Evolutionary conservation across 495 filamentous ascomycete genomes (phyloP), one percentile per base, ranked within the genome.

Genomic region (Echria macrotheca): DNA sequence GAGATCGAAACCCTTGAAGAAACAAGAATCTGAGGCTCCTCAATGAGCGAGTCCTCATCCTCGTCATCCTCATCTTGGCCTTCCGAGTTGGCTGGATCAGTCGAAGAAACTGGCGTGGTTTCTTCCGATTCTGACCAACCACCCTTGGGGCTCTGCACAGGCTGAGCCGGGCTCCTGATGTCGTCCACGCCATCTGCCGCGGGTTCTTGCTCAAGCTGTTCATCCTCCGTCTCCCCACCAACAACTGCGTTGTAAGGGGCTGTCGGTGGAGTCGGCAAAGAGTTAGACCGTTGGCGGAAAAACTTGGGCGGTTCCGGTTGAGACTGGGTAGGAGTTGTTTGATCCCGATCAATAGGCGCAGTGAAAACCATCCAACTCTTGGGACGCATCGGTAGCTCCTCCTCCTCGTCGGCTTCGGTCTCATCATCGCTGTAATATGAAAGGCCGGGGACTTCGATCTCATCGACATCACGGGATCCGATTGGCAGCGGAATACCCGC

Each of bases 361-460:
- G 56, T 47, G 12, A 80, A 71, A 28, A 82, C 61, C 58, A 80
- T 74, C 56, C 83, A 60, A 60, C 86, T 89, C 45, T 78, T 82
- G 14, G 83, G 84, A 12, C 84, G 77, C 40, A 37, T 45, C 19
- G 39, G 33, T 39, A 9, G 39, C 21, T 31, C 38, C 25, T 51
- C 44, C 4, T 57, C 53, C 39, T 78, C 64, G 52, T 73, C 72
- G 5, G 74, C 74, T 26, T 75, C 74, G 15, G 73, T 69, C 38
- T 82, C 79, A 10, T 79, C 77, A 17, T 86, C 83, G 41, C 74
- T 72, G 43, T 83, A 73, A 12, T 65, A 61, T 7, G 70, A 73
- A 29, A 85, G 73, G 3, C 82, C 81, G 5, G 84, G 82, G 36
- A 85, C 73, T 52, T 87, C 82, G 33, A 90, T 89, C 59, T 91